Evolutionary conservation across 75 land plant genomes (phyloP), one percentile per base, ranked within the genome.

Genomic region (Pinus tabuliformis): DNA sequence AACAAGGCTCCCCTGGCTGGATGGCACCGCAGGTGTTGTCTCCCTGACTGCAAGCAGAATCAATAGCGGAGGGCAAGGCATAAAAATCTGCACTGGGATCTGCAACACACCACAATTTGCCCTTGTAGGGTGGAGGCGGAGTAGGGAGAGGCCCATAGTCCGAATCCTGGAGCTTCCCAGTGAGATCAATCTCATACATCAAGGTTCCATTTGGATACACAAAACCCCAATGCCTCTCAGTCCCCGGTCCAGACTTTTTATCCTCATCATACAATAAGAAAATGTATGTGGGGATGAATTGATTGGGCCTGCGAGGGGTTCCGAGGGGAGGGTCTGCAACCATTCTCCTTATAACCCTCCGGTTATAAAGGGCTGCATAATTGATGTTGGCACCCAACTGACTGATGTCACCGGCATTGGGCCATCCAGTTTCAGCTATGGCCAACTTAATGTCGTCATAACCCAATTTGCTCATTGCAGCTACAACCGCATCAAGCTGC

Each of bases 401-500:
- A 76, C 84, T 89, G 1, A 73, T 1, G 65, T 90, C 93, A 30
- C 92, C 86, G 26, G 75, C 85, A 30, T 93, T 94, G 6, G 97
- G 97, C 97, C 94, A 94, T 14, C 97, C 94, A 22, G 97, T 94
- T 81, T 94, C 97, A 54, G 89, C 85, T 14, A 94, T 73, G 57
- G 75, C 83, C 12, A 94, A 6, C 62, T 85, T 79, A 13, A 90
- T 80, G 20, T 80, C 77, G 20, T 75, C 81, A 65, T 28, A 86
- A 15, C 92, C 91, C 36, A 86, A 56, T 3, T 62, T 20, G 6
- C 26, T 72, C 96, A 93, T 93, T 33, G 96, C 96, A 39, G 78
- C 82, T 28, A 72, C 8, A 7, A 91, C 80, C 5, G 96, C 75
- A 57, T 93, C 93, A 6, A 93, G 76, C 86, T 89, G 88, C 66